phyloP scores from a whole-genome alignment of 805 yeast species.

The Saccharomycopsis sp. region DNA sequence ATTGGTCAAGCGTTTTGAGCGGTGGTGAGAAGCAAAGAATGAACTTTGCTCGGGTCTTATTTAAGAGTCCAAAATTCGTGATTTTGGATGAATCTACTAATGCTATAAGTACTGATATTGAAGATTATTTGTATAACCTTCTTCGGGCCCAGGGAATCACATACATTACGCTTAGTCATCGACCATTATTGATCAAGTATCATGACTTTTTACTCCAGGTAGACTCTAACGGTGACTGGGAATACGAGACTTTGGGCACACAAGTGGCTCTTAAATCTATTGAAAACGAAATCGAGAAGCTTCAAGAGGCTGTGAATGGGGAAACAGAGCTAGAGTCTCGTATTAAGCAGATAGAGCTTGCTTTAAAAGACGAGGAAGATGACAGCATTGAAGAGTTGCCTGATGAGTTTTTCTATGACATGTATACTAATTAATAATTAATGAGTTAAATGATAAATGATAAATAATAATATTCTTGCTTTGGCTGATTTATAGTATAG shows the following conservation, averaged over 20 bases:
- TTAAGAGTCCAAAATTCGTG: slow-evolving; percentile 74
- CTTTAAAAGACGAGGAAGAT: slow-evolving; percentile 22
- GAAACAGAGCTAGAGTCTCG: slow-evolving; percentile 56
- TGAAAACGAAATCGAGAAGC: slow-evolving; percentile 67
- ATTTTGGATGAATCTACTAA: slow-evolving; percentile 91
- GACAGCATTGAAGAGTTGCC: slow-evolving; percentile 6
- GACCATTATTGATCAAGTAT: slow-evolving; percentile 78
- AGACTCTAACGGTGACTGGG: slow-evolving; percentile 48
- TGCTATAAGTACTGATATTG: slow-evolving; percentile 86
- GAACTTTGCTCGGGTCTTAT: slow-evolving; percentile 78
- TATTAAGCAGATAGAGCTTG: slow-evolving; percentile 47
- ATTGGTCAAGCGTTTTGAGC: slow-evolving; percentile 87
- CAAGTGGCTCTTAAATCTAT: slow-evolving; percentile 60
- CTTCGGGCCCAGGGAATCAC: slow-evolving; percentile 66
- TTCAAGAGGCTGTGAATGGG: slow-evolving; percentile 53
- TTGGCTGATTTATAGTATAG: no score
- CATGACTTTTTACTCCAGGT: slow-evolving; percentile 72
- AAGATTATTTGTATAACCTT: slow-evolving; percentile 75
- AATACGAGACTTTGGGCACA: slow-evolving; percentile 56
- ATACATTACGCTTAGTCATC: slow-evolving; percentile 73
- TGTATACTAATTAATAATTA: slow-evolving; percentile 3
- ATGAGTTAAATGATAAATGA: no score
- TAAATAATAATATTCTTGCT: no score
- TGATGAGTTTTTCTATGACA: slow-evolving; percentile 5
- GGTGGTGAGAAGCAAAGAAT: slow-evolving; percentile 96